phyloP scores from a whole-genome alignment of 1,139 yeast species.

The Candida glucosophila region DNA sequence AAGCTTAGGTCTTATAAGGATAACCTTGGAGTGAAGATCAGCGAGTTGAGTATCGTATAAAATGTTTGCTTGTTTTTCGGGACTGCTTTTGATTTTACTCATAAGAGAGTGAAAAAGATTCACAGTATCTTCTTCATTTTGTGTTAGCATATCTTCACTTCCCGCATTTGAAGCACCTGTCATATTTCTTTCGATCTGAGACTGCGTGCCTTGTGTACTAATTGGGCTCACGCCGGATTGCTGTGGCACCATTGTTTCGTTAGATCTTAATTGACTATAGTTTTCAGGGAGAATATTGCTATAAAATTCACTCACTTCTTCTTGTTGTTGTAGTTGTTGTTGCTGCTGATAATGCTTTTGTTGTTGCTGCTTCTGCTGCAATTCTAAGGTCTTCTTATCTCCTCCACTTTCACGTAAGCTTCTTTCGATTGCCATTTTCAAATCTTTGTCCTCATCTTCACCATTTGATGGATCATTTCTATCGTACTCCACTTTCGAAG shows the following conservation, averaged over 20 bases:
- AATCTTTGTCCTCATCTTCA: conserved; percentile 78
- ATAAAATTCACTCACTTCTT: conserved; percentile 24
- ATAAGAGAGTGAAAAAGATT: conserved; percentile 63
- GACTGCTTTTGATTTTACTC: conserved; percentile 41
- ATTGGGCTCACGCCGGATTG: conserved; percentile 1
- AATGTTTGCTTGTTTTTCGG: conserved; percentile 42
- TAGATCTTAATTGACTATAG: conserved; percentile 6
- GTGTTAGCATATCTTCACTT: conserved; percentile 32
- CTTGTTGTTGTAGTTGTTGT: conserved; percentile 8
- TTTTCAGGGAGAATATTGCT: conserved; percentile 12
- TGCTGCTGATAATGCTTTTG: conserved; percentile 5
- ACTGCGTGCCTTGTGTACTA: no score
- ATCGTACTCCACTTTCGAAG: no score
- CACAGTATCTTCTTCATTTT: conserved; percentile 60
- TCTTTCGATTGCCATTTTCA: conserved; percentile 94
- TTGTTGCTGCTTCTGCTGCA: conserved; percentile 9
- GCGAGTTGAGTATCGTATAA: conserved; percentile 55
- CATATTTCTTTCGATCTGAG: conserved; percentile 3
- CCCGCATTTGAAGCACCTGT: conserved; percentile 7
- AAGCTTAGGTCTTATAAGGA: conserved; percentile 66
- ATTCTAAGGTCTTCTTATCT: conserved; percentile 15
- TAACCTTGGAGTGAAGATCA: conserved; percentile 55
- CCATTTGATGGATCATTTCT: conserved; percentile 12
- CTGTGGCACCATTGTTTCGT: conserved; percentile 5
- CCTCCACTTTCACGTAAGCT: conserved; percentile 66